A percentile compares a stretch with the other conserved stretches of the same genome.
Evolutionary conservation across 768 basidiomycete species (phyloP).

Genomic region (Suillus ampliporus): DNA sequence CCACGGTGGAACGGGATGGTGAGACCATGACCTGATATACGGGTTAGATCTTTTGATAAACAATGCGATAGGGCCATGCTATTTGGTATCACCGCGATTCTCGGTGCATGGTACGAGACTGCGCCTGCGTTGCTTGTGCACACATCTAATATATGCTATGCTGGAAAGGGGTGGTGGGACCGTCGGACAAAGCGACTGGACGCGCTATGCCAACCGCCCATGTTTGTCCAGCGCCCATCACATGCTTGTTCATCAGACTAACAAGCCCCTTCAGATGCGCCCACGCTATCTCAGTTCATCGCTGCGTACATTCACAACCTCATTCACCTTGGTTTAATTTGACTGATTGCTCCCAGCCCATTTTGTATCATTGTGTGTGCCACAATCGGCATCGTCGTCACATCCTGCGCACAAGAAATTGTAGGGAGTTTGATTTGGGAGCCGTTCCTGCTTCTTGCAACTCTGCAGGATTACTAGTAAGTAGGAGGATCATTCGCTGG

Average conservation of each 20-base stretch:
- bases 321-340: background rate
- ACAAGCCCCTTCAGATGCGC: background rate
- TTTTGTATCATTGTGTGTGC: slow-evolving; percentile 22
- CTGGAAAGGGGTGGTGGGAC: slow-evolving; percentile 1
- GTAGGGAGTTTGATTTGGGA: slow-evolving; percentile 24
- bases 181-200: background rate
- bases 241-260: background rate
- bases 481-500: background rate
- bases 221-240: background rate
- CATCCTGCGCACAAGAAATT: slow-evolving; percentile 18
- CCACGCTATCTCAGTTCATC: slow-evolving; percentile 1
- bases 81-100: slow-evolving; percentile 1
- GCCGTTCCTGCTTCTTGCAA: slow-evolving; percentile 23
- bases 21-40: background rate
- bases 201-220: slow-evolving; percentile 3
- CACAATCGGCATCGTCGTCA: slow-evolving; percentile 23
- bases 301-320: background rate
- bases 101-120: background rate
- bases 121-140: background rate
- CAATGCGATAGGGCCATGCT: slow-evolving; percentile 3
- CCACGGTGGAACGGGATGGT: slow-evolving; percentile 7
- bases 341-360: slow-evolving; percentile 16
- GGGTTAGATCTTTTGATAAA: background rate
- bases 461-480: slow-evolving; percentile 26
- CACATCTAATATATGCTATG: background rate